phyloP scores from a whole-genome alignment of 495 filamentous ascomycete genomes.

The Tuber brumale region DNA sequence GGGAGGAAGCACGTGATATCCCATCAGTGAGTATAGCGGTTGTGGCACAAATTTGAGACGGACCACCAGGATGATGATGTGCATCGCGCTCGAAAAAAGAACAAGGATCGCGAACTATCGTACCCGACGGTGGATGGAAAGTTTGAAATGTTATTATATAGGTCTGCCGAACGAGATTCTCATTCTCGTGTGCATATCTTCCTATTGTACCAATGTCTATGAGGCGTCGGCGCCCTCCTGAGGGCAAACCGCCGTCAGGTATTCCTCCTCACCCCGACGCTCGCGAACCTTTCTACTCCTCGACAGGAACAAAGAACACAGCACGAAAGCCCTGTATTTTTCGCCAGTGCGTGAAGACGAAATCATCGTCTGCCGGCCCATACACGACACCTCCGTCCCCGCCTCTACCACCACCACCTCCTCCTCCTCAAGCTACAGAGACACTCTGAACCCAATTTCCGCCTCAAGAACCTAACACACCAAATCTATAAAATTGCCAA shows the following conservation, averaged over 20 bases:
- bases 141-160: not conserved
- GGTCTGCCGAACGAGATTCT: not conserved
- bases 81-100: not conserved
- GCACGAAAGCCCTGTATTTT: not conserved
- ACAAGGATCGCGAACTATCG: too few relatives aligned
- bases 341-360: not conserved
- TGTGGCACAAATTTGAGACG: not conserved
- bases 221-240: not conserved
- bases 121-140: not conserved
- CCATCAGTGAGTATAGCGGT: not conserved
- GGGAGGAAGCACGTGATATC: not conserved
- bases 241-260: not conserved
- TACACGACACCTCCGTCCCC: not conserved
- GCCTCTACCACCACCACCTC: not conserved
- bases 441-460: not conserved
- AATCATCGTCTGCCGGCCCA: not conserved
- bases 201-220: not conserved
- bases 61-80: not conserved
- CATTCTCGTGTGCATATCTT: not conserved
- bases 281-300: not conserved
- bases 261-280: not conserved
- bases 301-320: not conserved
- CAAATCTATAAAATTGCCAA: not conserved
- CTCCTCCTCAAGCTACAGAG: not conserved
- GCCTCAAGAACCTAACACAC: not conserved